Evolutionary conservation across 2,329 filamentous ascomycete genomes (phyloP), one percentile per base, ranked within the genome.

Genomic region (Xylariaceae sp.): DNA sequence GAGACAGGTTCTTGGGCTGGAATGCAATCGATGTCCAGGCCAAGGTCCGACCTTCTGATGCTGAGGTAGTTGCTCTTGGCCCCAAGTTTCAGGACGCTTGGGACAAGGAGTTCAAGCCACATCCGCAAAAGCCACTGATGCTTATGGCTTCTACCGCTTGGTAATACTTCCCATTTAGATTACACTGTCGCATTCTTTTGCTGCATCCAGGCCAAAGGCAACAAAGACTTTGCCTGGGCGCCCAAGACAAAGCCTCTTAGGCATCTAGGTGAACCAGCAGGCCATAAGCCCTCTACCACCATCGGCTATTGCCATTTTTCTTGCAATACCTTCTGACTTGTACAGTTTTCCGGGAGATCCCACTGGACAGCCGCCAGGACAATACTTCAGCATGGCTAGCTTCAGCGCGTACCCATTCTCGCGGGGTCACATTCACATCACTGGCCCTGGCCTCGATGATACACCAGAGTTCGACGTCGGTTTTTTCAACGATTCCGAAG

Each of bases 351-450:
- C 73, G 0, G 60, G 65, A 0, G n/a, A n/a, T n/a, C n/a, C n/a
- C n/a, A n/a, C n/a, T n/a, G n/a, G n/a, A n/a, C n/a, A n/a, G n/a
- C n/a, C n/a, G n/a, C n/a, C n/a, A n/a, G 69, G 64, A 40, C 81
- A 87, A 60, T 87, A 87, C 60, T 72, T 85, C 26, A 79, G 79
- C 0, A 68, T 80, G 11, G 80, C 76, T 0, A 76, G 75, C 3
- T 88, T 83, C 70, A 84, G 80, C 0, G 77, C 78, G 0, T 87
- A 88, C 65, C 86, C 86, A 0, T 84, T 81, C 67, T 87, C 84
- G 1, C 80, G 85, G 0, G 86, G 86, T 2, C 76, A 78, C 53
- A 79, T 88, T 54, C 86, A 89, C 72, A 86, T 88, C 65, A 79
- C 76, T 0, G 76, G 77, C 0, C 11, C 56, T 16, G 6, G 33